Conservation (phyloP, 2,329 filamentous ascomycete species). For the Aspergillus awamori region DNA sequence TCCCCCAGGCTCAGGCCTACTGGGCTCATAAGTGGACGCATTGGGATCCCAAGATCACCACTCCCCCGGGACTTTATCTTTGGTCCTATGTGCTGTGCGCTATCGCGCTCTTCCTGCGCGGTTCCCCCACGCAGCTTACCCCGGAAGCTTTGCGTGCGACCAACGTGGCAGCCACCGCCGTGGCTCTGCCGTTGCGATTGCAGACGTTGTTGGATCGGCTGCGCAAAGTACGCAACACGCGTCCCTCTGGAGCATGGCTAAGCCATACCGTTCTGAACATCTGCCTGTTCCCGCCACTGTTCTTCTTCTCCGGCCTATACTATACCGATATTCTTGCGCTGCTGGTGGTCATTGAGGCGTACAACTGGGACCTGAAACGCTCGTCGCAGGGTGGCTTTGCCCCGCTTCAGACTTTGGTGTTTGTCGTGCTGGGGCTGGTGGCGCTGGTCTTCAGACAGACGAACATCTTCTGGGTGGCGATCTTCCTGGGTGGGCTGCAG, state of each 20-base stretch:
- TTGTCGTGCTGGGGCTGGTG: conserved; percentile 63
- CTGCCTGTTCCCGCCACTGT: conserved; percentile 81
- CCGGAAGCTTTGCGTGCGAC: conserved; percentile 40
- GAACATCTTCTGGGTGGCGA: conserved; percentile 89
- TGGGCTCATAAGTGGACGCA: conserved; percentile 71
- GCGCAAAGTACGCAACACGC: conserved; percentile 36
- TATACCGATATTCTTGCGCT: conserved; percentile 92
- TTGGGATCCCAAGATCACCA: conserved; percentile 98
- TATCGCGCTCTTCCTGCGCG: conserved; percentile 25
- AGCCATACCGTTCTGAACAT: conserved; percentile 69
- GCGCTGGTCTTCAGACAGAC: conserved; percentile 85
- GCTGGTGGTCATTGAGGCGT: conserved; percentile 70
- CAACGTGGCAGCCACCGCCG: conserved; percentile 41
- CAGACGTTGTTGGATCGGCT: conserved; percentile 56
- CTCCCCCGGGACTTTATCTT: conserved; percentile 79
- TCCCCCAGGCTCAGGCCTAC: conserved; percentile 88
- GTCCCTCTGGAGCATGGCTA: conserved; percentile 36
- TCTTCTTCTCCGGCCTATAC: conserved; percentile 94
- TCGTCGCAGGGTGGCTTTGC: conserved; percentile 23
- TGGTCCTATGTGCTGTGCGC: conserved; percentile 52
- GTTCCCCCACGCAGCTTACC: conserved; percentile 36
- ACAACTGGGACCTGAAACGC: conserved; percentile 54
- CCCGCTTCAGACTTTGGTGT: conserved; percentile 32
- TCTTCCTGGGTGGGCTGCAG: conserved; percentile 51
- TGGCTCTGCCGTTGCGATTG: conserved; percentile 52